Percentiles rank a stretch among this genome's conserved stretches.
Evolutionary conservation across 2,329 filamentous ascomycete genomes (phyloP).

Genomic region (Penicillium sp.): DNA sequence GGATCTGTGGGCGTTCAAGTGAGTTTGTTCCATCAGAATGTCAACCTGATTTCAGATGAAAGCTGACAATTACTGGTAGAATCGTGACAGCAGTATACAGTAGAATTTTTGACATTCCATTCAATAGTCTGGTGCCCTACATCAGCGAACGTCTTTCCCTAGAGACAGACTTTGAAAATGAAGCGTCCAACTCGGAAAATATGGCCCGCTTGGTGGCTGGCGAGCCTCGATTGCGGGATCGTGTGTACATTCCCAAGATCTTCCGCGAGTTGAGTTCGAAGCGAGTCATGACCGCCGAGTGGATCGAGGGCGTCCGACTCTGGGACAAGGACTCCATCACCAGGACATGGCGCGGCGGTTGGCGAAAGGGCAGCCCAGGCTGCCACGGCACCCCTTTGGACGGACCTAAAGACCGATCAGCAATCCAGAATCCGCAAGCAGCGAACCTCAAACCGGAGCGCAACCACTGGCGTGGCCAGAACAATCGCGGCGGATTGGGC

Average conservation of each 20-base stretch:
- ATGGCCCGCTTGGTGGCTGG: slow-evolving; percentile 72
- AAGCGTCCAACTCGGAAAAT: slow-evolving; percentile 77
- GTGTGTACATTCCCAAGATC: slow-evolving; percentile 83
- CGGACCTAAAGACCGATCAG: slow-evolving; percentile 45
- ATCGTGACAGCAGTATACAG: slow-evolving; percentile 78
- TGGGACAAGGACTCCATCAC: slow-evolving; percentile 86
- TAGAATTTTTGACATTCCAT: slow-evolving; percentile 83
- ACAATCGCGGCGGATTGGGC: slow-evolving; percentile 73
- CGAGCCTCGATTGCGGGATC: slow-evolving; percentile 68
- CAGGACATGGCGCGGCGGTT: slow-evolving; percentile 69
- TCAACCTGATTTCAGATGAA: neutral
- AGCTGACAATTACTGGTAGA: slow-evolving; percentile 39
- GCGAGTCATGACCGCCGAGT: slow-evolving; percentile 88
- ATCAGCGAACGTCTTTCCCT: slow-evolving; percentile 86
- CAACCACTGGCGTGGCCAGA: slow-evolving; percentile 66
- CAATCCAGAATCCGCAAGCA: slow-evolving; percentile 27
- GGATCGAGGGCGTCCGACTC: slow-evolving; percentile 89
- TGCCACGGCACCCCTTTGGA: slow-evolving; percentile 61
- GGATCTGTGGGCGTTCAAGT: slow-evolving; percentile 95
- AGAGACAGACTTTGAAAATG: slow-evolving; percentile 91
- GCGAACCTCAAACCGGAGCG: slow-evolving; percentile 73
- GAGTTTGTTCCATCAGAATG: slow-evolving; percentile 24
- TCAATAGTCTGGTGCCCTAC: slow-evolving; percentile 86
- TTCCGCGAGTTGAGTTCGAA: slow-evolving; percentile 76
- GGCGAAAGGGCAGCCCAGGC: slow-evolving; percentile 70